A percentile compares a stretch with the other conserved stretches of the same genome.
These are phyloP conservation scores for Tetradesmus lagerheimii DNA, from an alignment of 139 green algal genomes.

Conservation along the genomic window DNA sequence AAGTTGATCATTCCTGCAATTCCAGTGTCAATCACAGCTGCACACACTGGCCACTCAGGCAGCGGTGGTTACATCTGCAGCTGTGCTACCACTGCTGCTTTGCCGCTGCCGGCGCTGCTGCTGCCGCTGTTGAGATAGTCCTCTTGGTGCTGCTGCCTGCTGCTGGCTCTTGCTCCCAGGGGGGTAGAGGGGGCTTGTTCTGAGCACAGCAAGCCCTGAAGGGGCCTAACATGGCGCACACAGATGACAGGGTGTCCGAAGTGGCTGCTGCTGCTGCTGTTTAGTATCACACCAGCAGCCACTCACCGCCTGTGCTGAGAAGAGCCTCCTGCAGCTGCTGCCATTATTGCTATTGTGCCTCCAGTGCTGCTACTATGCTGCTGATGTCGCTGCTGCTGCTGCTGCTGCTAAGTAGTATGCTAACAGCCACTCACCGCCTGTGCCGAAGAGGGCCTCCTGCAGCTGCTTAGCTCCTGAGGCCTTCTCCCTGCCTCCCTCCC, in stretches of 20 bases:
- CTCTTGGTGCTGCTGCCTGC: neutral
- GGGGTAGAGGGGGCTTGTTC: too few relatives aligned
- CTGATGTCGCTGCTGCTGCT: neutral
- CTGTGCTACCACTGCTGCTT: neutral
- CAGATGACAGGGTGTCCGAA: too few relatives aligned
- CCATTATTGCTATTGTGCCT: constrained; percentile 49
- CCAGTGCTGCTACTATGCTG: neutral
- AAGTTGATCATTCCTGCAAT: too few relatives aligned
- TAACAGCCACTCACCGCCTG: constrained; percentile 52
- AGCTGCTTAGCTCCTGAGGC: constrained; percentile 67
- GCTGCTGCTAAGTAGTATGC: neutral
- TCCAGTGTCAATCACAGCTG: too few relatives aligned
- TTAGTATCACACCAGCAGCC: neutral
- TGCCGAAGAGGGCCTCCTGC: constrained; percentile 83
- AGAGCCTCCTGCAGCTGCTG: constrained; percentile 78
- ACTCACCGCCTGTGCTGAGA: constrained; percentile 54
- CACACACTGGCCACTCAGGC: too few relatives aligned
- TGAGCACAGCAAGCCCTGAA: too few relatives aligned
- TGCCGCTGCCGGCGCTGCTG: neutral
- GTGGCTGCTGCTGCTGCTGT: neutral
- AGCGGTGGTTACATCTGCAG: neutral
- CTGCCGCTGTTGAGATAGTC: too few relatives aligned
- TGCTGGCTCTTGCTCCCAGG: too few relatives aligned
- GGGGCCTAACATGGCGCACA: too few relatives aligned
- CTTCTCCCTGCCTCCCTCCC: constrained; percentile 25